Percentiles rank a stretch among this genome's conserved stretches.
phyloP scores from a whole-genome alignment of 2,329 filamentous ascomycete genomes.

The Aspergillus sp. region DNA sequence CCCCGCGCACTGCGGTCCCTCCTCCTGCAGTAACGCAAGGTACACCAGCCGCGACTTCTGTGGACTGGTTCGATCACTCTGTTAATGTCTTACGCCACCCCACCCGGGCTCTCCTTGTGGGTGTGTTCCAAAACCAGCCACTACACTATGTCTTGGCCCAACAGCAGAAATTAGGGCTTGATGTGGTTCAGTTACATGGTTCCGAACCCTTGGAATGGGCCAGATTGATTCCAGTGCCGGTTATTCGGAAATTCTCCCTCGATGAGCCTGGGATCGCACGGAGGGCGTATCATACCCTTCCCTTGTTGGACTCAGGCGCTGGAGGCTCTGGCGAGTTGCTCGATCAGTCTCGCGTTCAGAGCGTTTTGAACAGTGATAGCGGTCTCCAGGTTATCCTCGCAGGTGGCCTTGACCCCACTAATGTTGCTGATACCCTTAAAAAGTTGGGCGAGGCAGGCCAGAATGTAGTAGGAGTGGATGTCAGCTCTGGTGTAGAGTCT shows the following conservation, averaged over 20 bases:
- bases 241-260: slow-evolving; percentile 82
- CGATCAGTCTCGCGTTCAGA: slow-evolving; percentile 68
- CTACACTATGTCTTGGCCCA: slow-evolving; percentile 77
- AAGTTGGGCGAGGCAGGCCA: slow-evolving; percentile 60
- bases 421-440: slow-evolving; percentile 67
- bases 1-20: slow-evolving; percentile 28
- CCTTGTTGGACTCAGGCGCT: slow-evolving; percentile 81
- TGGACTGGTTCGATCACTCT: slow-evolving; percentile 70
- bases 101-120: slow-evolving; percentile 74
- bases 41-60: slow-evolving; percentile 24
- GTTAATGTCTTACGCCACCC: slow-evolving; percentile 48
- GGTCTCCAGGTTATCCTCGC: slow-evolving; percentile 78
- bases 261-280: slow-evolving; percentile 68
- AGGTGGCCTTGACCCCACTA: slow-evolving; percentile 77
- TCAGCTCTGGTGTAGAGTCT: slow-evolving; percentile 89
- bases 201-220: slow-evolving; percentile 92
- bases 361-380: slow-evolving; percentile 63
- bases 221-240: slow-evolving; percentile 81
- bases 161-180: slow-evolving; percentile 72
- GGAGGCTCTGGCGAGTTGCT: slow-evolving; percentile 79
- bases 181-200: slow-evolving; percentile 91
- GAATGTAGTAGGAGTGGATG: slow-evolving; percentile 79
- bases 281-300: slow-evolving; percentile 78
- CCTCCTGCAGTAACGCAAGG: slow-evolving; percentile 13
- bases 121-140: slow-evolving; percentile 91